Conservation (phyloP, 306 rosid genomes). For the Casuarina equisetifolia region DNA sequence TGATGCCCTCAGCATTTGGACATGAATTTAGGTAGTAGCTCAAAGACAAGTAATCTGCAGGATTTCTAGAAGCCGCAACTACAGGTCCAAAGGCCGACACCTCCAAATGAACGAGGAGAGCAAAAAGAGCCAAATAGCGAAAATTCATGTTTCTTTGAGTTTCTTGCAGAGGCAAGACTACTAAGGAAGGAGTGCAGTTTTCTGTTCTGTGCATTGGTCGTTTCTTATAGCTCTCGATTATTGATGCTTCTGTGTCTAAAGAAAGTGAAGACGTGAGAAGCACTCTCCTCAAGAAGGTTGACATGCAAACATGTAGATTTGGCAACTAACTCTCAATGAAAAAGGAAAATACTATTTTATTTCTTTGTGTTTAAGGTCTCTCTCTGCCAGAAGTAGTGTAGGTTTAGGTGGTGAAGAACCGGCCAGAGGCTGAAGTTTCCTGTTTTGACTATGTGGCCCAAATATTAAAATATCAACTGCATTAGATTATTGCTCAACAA, state of each 20-base stretch:
- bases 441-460: conserved; percentile 19
- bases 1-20: conserved; percentile 68
- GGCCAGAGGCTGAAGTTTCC: conserved; percentile 4
- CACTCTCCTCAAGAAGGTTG: conserved; percentile 35
- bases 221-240: neutral
- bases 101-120: conserved; percentile 37
- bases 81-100: conserved; percentile 8
- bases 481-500: neutral
- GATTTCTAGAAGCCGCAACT: conserved; percentile 1
- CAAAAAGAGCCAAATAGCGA: conserved; percentile 18
- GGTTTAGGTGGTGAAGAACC: conserved; percentile 34
- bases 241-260: conserved; percentile 3
- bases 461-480: neutral
- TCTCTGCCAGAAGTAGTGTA: neutral
- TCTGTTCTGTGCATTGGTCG: neutral
- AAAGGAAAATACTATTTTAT: neutral
- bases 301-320: conserved; percentile 47
- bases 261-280: conserved; percentile 43
- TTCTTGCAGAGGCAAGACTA: conserved; percentile 1
- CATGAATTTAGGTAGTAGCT: conserved; percentile 51
- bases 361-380: neutral
- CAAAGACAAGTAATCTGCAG: conserved; percentile 47
- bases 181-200: neutral
- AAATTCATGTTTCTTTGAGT: conserved; percentile 41
- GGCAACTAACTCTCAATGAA: neutral